Evolutionary conservation across 805 yeast species (phyloP).

Genomic region (Kluyveromyces dobzhanskii): DNA sequence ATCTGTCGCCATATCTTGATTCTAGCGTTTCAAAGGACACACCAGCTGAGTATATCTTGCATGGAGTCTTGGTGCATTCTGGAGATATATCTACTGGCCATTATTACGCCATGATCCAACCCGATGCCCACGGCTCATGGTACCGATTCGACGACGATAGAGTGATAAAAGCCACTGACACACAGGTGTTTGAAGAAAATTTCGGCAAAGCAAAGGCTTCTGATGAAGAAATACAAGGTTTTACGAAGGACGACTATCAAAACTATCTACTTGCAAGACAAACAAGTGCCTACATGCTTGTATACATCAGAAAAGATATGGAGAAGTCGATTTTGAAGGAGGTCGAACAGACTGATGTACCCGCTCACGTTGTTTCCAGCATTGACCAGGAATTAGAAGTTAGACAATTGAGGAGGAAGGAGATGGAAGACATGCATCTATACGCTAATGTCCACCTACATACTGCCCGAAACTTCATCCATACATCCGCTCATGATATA

Average conservation of each 20-base stretch:
- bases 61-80: constrained; percentile 91
- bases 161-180: constrained; percentile 77
- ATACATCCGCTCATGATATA: constrained; percentile 67
- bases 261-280: constrained; percentile 65
- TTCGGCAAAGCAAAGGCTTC: constrained; percentile 69
- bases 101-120: constrained; percentile 89
- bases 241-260: constrained; percentile 54
- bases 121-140: constrained; percentile 66
- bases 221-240: constrained; percentile 38
- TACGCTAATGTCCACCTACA: constrained; percentile 52
- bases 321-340: constrained; percentile 52
- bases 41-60: constrained; percentile 40
- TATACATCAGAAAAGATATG: constrained; percentile 66
- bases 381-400: constrained; percentile 57
- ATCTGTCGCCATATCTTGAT: constrained; percentile 71
- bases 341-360: constrained; percentile 47
- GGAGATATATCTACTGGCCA: constrained; percentile 97
- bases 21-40: constrained; percentile 32
- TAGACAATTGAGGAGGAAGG: constrained; percentile 43
- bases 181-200: constrained; percentile 85
- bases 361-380: constrained; percentile 58
- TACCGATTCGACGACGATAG: constrained; percentile 90
- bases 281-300: constrained; percentile 96
- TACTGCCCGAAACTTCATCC: constrained; percentile 43
- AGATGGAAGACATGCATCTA: constrained; percentile 63